These are phyloP conservation scores for Phyllosticta capitalensis DNA, from an alignment of 2,329 filamentous ascomycete species.

Conservation along the genomic window DNA sequence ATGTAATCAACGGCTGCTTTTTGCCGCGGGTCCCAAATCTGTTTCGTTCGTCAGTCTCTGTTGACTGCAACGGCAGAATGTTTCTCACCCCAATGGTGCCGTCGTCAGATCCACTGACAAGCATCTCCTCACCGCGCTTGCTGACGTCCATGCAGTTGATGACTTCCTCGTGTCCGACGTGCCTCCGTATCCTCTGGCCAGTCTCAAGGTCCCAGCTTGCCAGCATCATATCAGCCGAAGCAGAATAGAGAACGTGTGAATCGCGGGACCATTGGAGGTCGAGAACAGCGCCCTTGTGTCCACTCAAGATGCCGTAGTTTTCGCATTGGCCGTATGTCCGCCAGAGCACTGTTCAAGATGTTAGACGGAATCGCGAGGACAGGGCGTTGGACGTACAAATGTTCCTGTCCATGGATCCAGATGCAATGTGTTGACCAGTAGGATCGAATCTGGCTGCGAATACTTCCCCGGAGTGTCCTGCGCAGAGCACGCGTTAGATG, in stretches of 20 bases:
- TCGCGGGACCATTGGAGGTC: slow-evolving; percentile 97
- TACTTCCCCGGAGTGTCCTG: slow-evolving; percentile 66
- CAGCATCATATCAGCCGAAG: slow-evolving; percentile 85
- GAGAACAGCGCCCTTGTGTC: slow-evolving; percentile 82
- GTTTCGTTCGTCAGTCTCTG: slow-evolving; percentile 15
- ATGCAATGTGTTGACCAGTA: slow-evolving; percentile 79
- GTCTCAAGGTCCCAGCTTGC: slow-evolving; percentile 93
- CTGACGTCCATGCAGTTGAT: slow-evolving; percentile 86
- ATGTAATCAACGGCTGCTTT: slow-evolving; percentile 84
- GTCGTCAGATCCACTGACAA: slow-evolving; percentile 89
- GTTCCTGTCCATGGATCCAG: slow-evolving; percentile 87
- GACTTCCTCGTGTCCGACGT: slow-evolving; percentile 90
- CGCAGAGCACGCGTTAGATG: slow-evolving; percentile 11
- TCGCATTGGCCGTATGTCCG: slow-evolving; percentile 85
- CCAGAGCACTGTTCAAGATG: slow-evolving; percentile 68
- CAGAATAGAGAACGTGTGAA: slow-evolving; percentile 80
- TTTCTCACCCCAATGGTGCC: slow-evolving; percentile 62
- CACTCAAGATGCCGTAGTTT: slow-evolving; percentile 82
- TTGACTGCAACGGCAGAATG: background rate
- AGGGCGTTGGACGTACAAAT: slow-evolving; percentile 53
- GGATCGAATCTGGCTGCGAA: slow-evolving; percentile 87
- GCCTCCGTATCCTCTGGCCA: slow-evolving; percentile 82
- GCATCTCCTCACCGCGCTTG: slow-evolving; percentile 77
- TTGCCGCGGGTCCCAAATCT: slow-evolving; percentile 85
- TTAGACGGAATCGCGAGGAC: background rate